Base-by-base conservation (phyloP, 768 basidiomycete genomes). In the Boletus reticuloceps region DNA sequence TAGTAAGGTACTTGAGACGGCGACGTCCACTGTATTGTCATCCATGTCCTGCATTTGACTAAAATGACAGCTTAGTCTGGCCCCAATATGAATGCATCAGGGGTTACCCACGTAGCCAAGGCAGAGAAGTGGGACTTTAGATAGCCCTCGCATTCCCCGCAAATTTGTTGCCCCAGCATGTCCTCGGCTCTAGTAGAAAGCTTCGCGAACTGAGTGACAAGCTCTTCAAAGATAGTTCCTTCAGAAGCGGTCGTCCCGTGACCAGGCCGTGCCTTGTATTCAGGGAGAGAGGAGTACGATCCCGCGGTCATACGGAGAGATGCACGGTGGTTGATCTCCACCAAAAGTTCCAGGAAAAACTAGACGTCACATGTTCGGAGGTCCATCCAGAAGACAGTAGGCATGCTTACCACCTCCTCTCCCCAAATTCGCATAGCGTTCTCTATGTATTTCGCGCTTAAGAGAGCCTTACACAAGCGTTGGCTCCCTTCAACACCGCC, bases 321-420 rank as follows among this genome's bases (percentile, higher is more conserved):
- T 5, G 81, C 75, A 32, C 80, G 78, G 40, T 74, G 79, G 58
- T 82, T 83, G 61, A 94, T 90, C 62, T 92, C 91, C 13, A 82
- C 73, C 88, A 89, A 94, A 32, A 99, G 72, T 68, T 97, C 91
- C 16, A 99, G 75, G 77, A 96, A 98, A 73, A 94, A 94, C 94
- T 97, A 64, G 27, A 44, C 50, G 34, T 41, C 40, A 48, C 50
- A 45, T 57, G 38, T 34, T 43, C 49, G 45, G 12, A 56, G n/a
- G 43, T 42, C 11, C 31, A 34, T 17, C 13, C 20, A 43, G 44
- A 51, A 41, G 49, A 53, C 12, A 47, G 40, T 34, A 48, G 56
- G n/a, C 39, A 31, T 34, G 62, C 88, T 63, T 57, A 97, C 95
- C 67, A 89, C 59, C 42, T 98, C 94, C 70, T 99, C 96, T 25